These are phyloP conservation scores for Nemania sp. DNA, from an alignment of 2,329 filamentous ascomycete species.

Conservation along the genomic window DNA sequence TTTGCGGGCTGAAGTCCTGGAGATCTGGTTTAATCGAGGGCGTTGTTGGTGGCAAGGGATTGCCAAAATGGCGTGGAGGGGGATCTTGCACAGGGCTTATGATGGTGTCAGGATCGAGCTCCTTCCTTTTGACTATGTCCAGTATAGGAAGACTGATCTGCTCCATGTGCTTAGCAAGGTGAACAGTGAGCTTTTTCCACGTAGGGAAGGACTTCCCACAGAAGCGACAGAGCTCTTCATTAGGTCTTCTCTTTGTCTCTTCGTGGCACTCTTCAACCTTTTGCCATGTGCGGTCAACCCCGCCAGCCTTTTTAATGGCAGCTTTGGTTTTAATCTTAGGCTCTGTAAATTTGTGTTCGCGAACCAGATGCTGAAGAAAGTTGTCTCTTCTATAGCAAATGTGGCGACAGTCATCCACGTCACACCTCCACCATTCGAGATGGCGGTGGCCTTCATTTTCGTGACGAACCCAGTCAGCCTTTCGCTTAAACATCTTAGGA, in stretches of 20 bases:
- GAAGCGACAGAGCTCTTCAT: slow-evolving; percentile 83
- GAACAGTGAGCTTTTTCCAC: slow-evolving; percentile 94
- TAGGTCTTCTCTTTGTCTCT: slow-evolving; percentile 66
- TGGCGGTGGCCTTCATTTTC: slow-evolving; percentile 91
- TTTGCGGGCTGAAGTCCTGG: slow-evolving; percentile 28
- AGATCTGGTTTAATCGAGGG: slow-evolving; percentile 41
- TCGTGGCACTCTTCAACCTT: slow-evolving; percentile 77
- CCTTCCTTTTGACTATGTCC: slow-evolving; percentile 55
- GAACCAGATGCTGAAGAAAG: slow-evolving; percentile 88
- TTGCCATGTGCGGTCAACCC: slow-evolving; percentile 69
- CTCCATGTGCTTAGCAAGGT: slow-evolving; percentile 93
- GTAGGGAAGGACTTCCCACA: slow-evolving; percentile 78
- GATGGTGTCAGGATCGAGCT: slow-evolving; percentile 62
- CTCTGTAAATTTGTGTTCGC: slow-evolving; percentile 85
- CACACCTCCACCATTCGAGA: slow-evolving; percentile 88
- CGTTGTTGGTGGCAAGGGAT: slow-evolving; percentile 35
- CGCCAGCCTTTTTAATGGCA: slow-evolving; percentile 62
- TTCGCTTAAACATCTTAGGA: slow-evolving; percentile 90
- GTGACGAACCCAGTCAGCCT: slow-evolving; percentile 93
- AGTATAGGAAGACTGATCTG: slow-evolving; percentile 83
- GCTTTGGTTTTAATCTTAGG: slow-evolving; percentile 78
- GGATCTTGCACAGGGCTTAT: slow-evolving; percentile 69
- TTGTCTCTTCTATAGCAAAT: slow-evolving; percentile 88
- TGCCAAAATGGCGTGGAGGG: slow-evolving; percentile 45
- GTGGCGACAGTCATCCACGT: slow-evolving; percentile 78